A percentile compares a stretch with the other conserved stretches of the same genome.
These are phyloP conservation scores for Gossypium trilobum DNA, from an alignment of 441 rosid species.

Conservation along the genomic window DNA sequence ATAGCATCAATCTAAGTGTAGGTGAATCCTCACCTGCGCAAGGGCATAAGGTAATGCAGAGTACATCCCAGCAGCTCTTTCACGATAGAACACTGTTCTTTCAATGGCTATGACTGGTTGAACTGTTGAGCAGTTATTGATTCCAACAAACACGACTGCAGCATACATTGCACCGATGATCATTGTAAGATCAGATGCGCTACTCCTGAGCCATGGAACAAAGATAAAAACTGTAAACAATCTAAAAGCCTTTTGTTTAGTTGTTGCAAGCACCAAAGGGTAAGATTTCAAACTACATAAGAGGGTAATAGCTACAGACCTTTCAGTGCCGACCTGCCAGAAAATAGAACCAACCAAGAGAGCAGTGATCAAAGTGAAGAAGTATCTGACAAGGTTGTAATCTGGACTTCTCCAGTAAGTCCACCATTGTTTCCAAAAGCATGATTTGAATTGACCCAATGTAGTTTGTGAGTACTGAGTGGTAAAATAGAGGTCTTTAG, in stretches of 20 bases:
- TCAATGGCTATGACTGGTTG: slow-evolving; percentile 77
- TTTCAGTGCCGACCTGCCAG: slow-evolving; percentile 64
- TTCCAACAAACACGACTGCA: slow-evolving; percentile 61
- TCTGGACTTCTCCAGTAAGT: slow-evolving; percentile 97
- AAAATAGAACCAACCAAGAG: slow-evolving; percentile 60
- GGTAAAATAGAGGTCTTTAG: slow-evolving; percentile 52
- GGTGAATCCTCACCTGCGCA: slow-evolving; percentile 52
- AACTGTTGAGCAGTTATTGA: slow-evolving; percentile 66
- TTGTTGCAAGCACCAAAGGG: background rate
- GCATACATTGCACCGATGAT: slow-evolving; percentile 86
- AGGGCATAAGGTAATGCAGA: slow-evolving; percentile 88
- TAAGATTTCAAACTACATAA: background rate
- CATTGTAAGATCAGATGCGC: slow-evolving; percentile 42
- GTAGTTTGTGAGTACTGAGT: slow-evolving; percentile 46
- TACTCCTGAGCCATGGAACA: slow-evolving; percentile 31
- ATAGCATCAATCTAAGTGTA: background rate
- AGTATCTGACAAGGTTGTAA: slow-evolving; percentile 66
- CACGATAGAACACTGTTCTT: slow-evolving; percentile 78
- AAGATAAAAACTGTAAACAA: background rate
- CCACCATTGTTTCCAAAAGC: slow-evolving; percentile 88
- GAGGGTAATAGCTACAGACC: slow-evolving; percentile 27
- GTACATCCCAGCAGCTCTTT: slow-evolving; percentile 89
- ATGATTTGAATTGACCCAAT: slow-evolving; percentile 80
- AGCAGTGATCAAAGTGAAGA: slow-evolving; percentile 55
- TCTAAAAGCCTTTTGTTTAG: background rate